Conservation (phyloP, 139 green algal genomes). For the Tetradesmus obliquus region DNA sequence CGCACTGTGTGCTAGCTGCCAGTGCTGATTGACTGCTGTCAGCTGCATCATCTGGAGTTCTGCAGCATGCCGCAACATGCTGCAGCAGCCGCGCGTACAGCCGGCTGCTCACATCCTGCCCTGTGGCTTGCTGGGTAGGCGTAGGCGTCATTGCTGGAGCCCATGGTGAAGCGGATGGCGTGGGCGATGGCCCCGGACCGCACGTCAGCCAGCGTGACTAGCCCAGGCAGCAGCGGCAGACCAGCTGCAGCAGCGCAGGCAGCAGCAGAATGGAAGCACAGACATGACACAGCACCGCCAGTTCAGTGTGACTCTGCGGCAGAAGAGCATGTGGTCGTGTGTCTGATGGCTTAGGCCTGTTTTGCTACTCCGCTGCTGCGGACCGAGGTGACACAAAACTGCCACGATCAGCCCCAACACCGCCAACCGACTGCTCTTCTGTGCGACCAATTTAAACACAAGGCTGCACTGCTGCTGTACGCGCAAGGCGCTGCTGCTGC, state of each 20-base stretch:
- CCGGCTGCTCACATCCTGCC: not conserved
- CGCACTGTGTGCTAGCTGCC: too few relatives aligned
- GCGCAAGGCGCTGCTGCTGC: too few relatives aligned
- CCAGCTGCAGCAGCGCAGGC: not conserved
- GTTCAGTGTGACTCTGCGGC: too few relatives aligned
- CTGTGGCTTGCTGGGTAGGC: not conserved
- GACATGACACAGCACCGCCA: too few relatives aligned
- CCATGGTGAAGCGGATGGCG: not conserved
- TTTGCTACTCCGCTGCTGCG: too few relatives aligned
- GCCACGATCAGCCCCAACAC: too few relatives aligned
- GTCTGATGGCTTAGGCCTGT: too few relatives aligned
- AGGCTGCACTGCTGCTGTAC: too few relatives aligned
- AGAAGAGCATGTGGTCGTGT: too few relatives aligned
- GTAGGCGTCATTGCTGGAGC: not conserved
- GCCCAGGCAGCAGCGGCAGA: not conserved
- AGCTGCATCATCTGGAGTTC: not conserved
- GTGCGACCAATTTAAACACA: too few relatives aligned
- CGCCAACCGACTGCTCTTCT: too few relatives aligned
- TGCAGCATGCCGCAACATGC: not conserved
- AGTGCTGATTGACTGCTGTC: not conserved
- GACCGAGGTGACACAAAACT: too few relatives aligned
- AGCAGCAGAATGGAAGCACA: not conserved
- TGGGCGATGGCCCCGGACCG: not conserved
- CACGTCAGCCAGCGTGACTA: not conserved
- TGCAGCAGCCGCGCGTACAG: not conserved